Percentiles rank a stretch among this genome's conserved stretches.
phyloP scores from a whole-genome alignment of 2,329 filamentous ascomycete genomes.

The Pseudofabraea citricarpa region DNA sequence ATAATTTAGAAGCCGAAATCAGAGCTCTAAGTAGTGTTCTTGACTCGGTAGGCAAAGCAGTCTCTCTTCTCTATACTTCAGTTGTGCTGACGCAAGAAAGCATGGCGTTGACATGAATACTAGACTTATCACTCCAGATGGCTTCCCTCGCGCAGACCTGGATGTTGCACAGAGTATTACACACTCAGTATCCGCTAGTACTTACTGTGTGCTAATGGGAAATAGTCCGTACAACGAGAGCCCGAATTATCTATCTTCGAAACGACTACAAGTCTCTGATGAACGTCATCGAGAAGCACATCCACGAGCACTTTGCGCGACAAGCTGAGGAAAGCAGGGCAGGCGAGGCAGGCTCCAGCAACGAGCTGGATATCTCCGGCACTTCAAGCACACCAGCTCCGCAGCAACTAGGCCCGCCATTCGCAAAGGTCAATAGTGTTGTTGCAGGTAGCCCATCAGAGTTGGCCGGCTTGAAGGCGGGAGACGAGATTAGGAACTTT shows the following conservation, averaged over 20 bases:
- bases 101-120: conserved; percentile 94
- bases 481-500: conserved; percentile 80
- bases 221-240: conserved; percentile 86
- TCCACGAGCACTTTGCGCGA: conserved; percentile 88
- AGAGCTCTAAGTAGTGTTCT: conserved; percentile 79
- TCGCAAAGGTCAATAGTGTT: conserved; percentile 87
- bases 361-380: too few species aligned
- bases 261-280: conserved; percentile 95
- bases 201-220: too few species aligned
- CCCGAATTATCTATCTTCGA: conserved; percentile 80
- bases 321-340: conserved; percentile 35
- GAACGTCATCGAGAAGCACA: conserved; percentile 71
- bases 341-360: too few species aligned
- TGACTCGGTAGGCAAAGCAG: conserved; percentile 82
- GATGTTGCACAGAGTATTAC: conserved; percentile 85
- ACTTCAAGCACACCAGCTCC: conserved; percentile 29
- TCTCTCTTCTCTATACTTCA: too few species aligned
- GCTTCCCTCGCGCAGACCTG: conserved; percentile 87
- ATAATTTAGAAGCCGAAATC: conserved; percentile 79
- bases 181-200: too few species aligned
- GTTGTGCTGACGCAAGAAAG: conserved; percentile 44
- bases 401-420: conserved; percentile 52
- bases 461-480: conserved; percentile 71
- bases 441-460: conserved; percentile 75
- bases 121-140: conserved; percentile 78